Conservation (phyloP, 2,329 filamentous ascomycete species). For the Aspergillus nomiae region DNA sequence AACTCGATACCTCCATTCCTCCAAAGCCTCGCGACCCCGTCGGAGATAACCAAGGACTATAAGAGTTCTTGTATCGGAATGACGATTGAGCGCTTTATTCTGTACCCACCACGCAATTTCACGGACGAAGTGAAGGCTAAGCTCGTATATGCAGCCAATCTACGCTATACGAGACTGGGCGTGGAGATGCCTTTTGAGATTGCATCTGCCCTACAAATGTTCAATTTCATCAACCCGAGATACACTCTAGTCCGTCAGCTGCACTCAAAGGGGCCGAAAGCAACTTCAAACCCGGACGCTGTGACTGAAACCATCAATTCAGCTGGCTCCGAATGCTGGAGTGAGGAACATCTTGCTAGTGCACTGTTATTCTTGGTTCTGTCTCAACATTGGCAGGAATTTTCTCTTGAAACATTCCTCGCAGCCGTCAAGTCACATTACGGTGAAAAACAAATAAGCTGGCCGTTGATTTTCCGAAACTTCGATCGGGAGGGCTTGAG, state of each 20-base stretch:
- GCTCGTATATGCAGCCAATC: conserved; percentile 62
- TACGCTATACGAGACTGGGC: conserved; percentile 67
- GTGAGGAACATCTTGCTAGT: conserved; percentile 78
- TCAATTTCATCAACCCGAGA: conserved; percentile 44
- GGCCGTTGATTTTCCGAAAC: conserved; percentile 70
- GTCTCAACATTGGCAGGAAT: conserved; percentile 62
- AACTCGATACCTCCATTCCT: conserved; percentile 78
- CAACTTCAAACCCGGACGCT: conserved; percentile 74
- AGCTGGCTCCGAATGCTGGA: conserved; percentile 65
- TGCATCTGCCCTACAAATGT: conserved; percentile 48
- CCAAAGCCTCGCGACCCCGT: conserved; percentile 69
- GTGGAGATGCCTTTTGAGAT: conserved; percentile 46
- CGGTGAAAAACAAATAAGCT: conserved; percentile 60
- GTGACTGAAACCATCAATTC: conserved; percentile 61
- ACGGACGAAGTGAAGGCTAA: conserved; percentile 73
- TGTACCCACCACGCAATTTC: conserved; percentile 84
- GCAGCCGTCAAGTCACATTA: conserved; percentile 58
- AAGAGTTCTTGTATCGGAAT: conserved; percentile 71
- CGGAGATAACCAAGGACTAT: conserved; percentile 66
- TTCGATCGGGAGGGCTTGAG: conserved; percentile 80
- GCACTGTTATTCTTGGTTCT: conserved; percentile 73
- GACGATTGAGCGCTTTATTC: conserved; percentile 82
- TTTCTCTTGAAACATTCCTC: conserved; percentile 70
- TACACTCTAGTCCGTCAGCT: conserved; percentile 62
- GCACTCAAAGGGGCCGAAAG: conserved; percentile 71